A percentile compares a stretch with the other conserved stretches of the same genome.
phyloP scores from a whole-genome alignment of 371 early-diverging fungal species.

The Actinomortierella wolfii region DNA sequence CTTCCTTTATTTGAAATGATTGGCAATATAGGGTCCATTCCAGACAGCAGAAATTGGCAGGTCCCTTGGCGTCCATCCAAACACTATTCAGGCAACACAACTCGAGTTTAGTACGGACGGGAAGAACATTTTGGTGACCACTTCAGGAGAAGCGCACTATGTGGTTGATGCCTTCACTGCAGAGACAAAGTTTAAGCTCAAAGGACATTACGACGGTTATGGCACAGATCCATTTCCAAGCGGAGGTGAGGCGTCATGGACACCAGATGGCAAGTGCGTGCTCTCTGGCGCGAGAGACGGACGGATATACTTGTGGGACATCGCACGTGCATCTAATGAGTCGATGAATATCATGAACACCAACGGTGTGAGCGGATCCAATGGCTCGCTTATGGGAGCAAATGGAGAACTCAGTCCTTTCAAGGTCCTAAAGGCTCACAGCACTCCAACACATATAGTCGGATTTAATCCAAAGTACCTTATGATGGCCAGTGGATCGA shows the following conservation, averaged over 20 bases:
- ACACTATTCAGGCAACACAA: conserved; percentile 47
- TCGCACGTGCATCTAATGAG: conserved; percentile 17
- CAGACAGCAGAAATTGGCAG: conserved; percentile 21
- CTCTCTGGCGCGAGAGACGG: conserved; percentile 76
- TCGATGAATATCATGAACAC: conserved; percentile 13
- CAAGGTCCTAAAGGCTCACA: conserved; percentile 50
- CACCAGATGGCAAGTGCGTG: conserved; percentile 81
- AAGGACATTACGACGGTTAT: conserved; percentile 53
- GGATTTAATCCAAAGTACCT: conserved; percentile 73
- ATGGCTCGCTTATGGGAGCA: conserved; percentile 21
- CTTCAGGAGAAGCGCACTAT: conserved; percentile 64
- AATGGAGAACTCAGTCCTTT: conserved; percentile 45
- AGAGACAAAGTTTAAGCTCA: conserved; percentile 51
- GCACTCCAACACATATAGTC: conserved; percentile 56
- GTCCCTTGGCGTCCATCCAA: conserved; percentile 10
- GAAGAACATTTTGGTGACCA: conserved; percentile 72
- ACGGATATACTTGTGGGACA: conserved; percentile 69
- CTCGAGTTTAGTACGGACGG: conserved; percentile 81
- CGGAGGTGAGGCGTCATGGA: conserved; percentile 64
- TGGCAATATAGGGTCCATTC: conserved; percentile 45
- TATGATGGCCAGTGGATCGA: conserved; percentile 68
- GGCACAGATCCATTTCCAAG: conserved; percentile 37
- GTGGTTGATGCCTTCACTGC: conserved; percentile 76
- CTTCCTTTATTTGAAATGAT: conserved; percentile 16
- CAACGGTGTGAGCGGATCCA: not conserved